Evolutionary conservation across 1,284 basidiomycete genomes (phyloP).

Genomic region (Tetrapyrgos nigripes): DNA sequence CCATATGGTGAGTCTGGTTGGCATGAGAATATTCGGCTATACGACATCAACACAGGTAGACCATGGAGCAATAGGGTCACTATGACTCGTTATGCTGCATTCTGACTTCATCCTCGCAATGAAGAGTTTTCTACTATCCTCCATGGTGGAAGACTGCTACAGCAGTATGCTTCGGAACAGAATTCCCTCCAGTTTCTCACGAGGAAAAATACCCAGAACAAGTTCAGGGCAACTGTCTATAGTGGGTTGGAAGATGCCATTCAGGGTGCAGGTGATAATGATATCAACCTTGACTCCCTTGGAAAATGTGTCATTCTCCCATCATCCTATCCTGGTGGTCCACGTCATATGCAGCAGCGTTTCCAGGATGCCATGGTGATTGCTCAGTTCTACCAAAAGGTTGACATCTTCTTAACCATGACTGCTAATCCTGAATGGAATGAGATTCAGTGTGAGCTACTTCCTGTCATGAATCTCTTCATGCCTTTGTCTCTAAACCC

Average conservation of each 20-base stretch:
- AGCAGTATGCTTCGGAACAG: slow-evolving; percentile 36
- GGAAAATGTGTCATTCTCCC: slow-evolving; percentile 46
- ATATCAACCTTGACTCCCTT: slow-evolving; percentile 33
- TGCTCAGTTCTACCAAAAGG: slow-evolving; percentile 34
- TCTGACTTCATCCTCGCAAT: slow-evolving; percentile 40
- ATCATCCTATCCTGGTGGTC: slow-evolving; percentile 45
- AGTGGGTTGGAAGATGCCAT: slow-evolving; percentile 38
- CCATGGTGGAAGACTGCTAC: slow-evolving; percentile 39
- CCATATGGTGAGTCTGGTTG: slow-evolving; percentile 44
- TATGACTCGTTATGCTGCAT: slow-evolving; percentile 36
- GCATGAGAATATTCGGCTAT: slow-evolving; percentile 35
- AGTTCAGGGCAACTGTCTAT: slow-evolving; percentile 37
- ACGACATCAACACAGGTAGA: slow-evolving; percentile 39
- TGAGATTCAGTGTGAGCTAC: slow-evolving; percentile 46
- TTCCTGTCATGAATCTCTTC: too few relatives aligned
- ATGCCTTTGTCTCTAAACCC: too few relatives aligned
- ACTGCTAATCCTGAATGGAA: slow-evolving; percentile 53
- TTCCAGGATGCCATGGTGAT: slow-evolving; percentile 54
- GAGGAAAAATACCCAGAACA: slow-evolving; percentile 14
- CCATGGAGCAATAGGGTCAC: slow-evolving; percentile 24
- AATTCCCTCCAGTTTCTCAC: slow-evolving; percentile 5
- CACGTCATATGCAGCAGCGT: slow-evolving; percentile 45
- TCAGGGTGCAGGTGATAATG: slow-evolving; percentile 29
- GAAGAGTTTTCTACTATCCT: slow-evolving; percentile 34
- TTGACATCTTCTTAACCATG: slow-evolving; percentile 53